A percentile compares a stretch with the other conserved stretches of the same genome.
phyloP scores from a whole-genome alignment of 2,329 filamentous ascomycete species.

The Penicillium sp. region DNA sequence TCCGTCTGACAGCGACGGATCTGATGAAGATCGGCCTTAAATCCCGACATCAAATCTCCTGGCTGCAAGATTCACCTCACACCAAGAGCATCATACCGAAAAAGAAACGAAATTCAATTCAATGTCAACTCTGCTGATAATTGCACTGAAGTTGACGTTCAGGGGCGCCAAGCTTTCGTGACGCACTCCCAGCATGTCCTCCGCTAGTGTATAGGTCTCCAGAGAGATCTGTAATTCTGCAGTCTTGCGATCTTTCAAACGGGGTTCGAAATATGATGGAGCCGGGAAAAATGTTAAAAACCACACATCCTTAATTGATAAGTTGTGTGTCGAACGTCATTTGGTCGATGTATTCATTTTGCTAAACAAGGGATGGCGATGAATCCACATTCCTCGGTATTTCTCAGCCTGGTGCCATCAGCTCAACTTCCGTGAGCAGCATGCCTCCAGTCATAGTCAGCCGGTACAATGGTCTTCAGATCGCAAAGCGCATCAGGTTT shows the following conservation, averaged over 20 bases:
- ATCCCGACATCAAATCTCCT: constrained; percentile 1
- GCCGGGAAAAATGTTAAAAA: no score
- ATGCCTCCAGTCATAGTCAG: neutral
- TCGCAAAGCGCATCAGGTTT: neutral
- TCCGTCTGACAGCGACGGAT: constrained; percentile 21
- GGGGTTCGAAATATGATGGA: no score
- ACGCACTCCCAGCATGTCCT: no score
- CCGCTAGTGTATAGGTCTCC: no score
- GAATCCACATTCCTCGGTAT: constrained; percentile 12
- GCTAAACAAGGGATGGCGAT: constrained; percentile 10
- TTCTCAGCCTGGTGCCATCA: neutral
- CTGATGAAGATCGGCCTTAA: constrained; percentile 14
- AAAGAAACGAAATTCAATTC: neutral
- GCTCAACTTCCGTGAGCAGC: constrained; percentile 1
- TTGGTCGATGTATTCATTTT: neutral
- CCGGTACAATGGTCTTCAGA: no score
- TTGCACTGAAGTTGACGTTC: no score
- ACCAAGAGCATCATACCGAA: neutral
- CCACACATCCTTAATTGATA: no score
- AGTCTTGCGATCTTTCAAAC: no score
- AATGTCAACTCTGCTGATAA: neutral
- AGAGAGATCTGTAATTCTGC: no score
- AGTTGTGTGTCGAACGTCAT: neutral
- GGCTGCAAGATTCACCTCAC: constrained; percentile 4
- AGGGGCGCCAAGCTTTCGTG: no score